Evolutionary conservation across 2,329 filamentous ascomycete species (phyloP), one percentile per base, ranked within the genome.

Genomic region (Penicillium brevicompactum): DNA sequence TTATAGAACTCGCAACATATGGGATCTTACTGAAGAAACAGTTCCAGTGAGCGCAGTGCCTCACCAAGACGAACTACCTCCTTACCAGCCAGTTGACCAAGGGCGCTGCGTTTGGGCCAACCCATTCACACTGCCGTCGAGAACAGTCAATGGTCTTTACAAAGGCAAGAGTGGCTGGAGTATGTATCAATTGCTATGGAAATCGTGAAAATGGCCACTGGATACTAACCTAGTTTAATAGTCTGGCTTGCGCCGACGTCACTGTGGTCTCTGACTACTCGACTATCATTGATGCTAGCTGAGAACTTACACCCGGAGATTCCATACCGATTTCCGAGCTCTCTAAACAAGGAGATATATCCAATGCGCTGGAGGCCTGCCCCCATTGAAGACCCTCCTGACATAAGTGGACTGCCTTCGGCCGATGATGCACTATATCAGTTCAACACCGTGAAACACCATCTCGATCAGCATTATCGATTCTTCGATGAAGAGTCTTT

Each of bases 381-480:
- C 11, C 13, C 32, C 2, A 40, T 31, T 22, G 5, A n/a, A 5
- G 48, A 49, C 5, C 43, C 46, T 24, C 32, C 37, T 18, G 49
- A 53, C 16, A 56, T 55, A 11, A 56, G 40, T n/a, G 47, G 51
- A 3, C 18, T 64, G 10, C 57, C 61, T 21, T 59, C 61, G 5
- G 48, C 55, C 8, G 57, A 64, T 32, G 49, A 64, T 24, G 53
- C 59, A 21, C 49, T 62, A 21, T 57, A 62, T 37, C 49, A 60
- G 0, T 62, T 64, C 22, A 54, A 60, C 14, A 59, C 55, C 2
- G 61, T 62, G n/a, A 55, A 57, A 13, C 58, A 58, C n/a, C 57
- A 61, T 21, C 57, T 63, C n/a, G 61, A 51, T 10, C 57, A 57
- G 21, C 43, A 40, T 27, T 63, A 60, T 31, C 51, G 57, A 34